Conservation (phyloP, 2,329 filamentous ascomycete species). For the Monilinia polystroma region DNA sequence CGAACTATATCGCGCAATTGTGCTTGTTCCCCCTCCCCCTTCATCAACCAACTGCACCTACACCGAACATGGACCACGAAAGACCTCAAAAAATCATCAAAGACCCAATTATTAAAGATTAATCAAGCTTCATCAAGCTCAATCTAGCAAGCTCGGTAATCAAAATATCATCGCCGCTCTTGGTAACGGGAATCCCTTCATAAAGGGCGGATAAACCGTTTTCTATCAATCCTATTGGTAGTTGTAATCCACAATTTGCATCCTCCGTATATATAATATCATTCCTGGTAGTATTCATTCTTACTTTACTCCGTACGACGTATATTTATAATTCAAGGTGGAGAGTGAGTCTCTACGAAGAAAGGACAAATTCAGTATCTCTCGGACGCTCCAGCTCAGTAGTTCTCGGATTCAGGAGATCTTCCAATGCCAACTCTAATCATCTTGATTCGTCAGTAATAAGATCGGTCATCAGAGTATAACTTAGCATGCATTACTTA, state of each 20-base stretch:
- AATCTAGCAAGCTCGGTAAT: not conserved
- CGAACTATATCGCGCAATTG: no score
- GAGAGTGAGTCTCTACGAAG: no score
- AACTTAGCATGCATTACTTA: not conserved
- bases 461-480: constrained; percentile 18
- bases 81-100: not conserved
- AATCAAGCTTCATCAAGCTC: constrained; percentile 5
- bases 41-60: constrained; percentile 2
- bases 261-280: no score
- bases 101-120: constrained; percentile 16
- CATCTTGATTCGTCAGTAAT: constrained; percentile 16
- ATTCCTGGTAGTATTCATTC: no score
- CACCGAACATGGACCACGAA: constrained; percentile 2
- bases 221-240: constrained; percentile 7
- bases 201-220: not conserved
- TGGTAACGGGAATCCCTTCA: not conserved
- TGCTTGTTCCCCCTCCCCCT: no score
- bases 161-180: constrained; percentile 3
- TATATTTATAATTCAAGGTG: no score
- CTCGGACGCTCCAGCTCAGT: no score
- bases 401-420: constrained; percentile 1
- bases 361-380: no score
- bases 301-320: no score
- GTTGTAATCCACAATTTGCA: not conserved
- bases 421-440: constrained; percentile 10